These are phyloP conservation scores for Phytomonas francai DNA, from an alignment of 208 protist genomes.

Conservation along the genomic window DNA sequence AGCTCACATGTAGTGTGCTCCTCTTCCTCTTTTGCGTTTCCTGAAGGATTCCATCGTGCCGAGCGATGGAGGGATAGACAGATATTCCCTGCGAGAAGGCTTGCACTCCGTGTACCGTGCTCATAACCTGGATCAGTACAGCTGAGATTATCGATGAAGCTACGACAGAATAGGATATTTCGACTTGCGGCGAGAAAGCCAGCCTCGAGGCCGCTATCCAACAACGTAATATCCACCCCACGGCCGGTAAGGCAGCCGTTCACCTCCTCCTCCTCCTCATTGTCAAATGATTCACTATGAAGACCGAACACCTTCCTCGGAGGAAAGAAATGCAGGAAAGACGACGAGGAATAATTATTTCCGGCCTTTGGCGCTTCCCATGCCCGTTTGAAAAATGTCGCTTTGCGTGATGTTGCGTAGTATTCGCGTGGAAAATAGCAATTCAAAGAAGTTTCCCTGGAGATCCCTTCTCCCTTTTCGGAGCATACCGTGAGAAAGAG, in stretches of 20 bases:
- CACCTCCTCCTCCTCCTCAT: too few species aligned
- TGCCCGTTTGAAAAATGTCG: too few species aligned
- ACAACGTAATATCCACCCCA: constrained; percentile 47
- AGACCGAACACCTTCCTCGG: too few species aligned
- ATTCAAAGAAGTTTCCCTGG: too few species aligned
- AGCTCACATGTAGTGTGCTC: background rate
- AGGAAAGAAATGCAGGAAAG: too few species aligned
- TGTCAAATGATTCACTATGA: too few species aligned
- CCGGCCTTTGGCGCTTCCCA: too few species aligned
- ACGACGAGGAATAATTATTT: too few species aligned
- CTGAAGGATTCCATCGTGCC: background rate
- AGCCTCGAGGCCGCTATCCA: constrained; percentile 48
- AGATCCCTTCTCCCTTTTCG: too few species aligned
- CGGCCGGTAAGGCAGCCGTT: constrained; percentile 33
- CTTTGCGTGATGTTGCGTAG: too few species aligned
- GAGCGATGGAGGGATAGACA: background rate
- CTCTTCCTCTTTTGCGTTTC: background rate
- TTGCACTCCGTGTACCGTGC: constrained; percentile 97
- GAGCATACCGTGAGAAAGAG: too few species aligned
- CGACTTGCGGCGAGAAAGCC: constrained; percentile 14
- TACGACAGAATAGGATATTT: constrained; percentile 32
- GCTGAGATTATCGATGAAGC: constrained; percentile 43
- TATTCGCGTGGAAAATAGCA: too few species aligned
- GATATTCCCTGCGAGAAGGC: constrained; percentile 77
- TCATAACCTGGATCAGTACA: constrained; percentile 76